phyloP scores from a whole-genome alignment of 2,329 filamentous ascomycete species.

The Remersonia thermophila region DNA sequence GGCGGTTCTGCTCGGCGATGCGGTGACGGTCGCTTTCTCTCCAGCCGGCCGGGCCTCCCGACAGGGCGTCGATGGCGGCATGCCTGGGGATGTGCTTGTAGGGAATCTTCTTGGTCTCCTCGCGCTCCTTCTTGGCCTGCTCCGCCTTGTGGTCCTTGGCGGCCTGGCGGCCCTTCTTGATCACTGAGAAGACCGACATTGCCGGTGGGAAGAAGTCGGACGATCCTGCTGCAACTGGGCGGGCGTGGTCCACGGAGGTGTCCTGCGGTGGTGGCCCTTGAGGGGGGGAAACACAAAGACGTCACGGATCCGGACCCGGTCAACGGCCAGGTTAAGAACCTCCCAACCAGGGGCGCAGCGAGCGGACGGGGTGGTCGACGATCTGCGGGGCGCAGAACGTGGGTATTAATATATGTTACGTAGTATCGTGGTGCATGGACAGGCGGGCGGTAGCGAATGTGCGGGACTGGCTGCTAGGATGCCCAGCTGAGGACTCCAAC shows the following conservation, averaged over 20 bases:
- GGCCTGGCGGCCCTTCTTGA: slow-evolving; percentile 40
- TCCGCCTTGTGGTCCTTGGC: slow-evolving; percentile 42
- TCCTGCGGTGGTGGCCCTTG: too few relatives aligned
- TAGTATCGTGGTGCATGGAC: slow-evolving; percentile 8
- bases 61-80: slow-evolving; percentile 45
- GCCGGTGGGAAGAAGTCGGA: neutral
- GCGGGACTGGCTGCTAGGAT: slow-evolving; percentile 2
- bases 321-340: neutral
- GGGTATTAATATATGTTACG: slow-evolving; percentile 10
- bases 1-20: slow-evolving; percentile 39
- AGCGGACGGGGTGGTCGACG: neutral
- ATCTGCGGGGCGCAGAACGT: slow-evolving; percentile 4
- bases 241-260: too few relatives aligned
- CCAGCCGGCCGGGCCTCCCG: slow-evolving; percentile 40
- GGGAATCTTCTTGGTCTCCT: slow-evolving; percentile 29
- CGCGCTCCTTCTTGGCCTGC: slow-evolving; percentile 33
- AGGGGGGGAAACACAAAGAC: too few relatives aligned
- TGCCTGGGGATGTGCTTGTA: slow-evolving; percentile 52
- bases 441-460: slow-evolving; percentile 8
- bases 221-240: too few relatives aligned
- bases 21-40: slow-evolving; percentile 32
- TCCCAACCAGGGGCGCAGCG: neutral
- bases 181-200: slow-evolving; percentile 47
- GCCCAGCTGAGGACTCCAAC: slow-evolving; percentile 2
- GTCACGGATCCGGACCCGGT: too few relatives aligned